Base-by-base conservation (phyloP, 352 stramenopile genomes). In the Pythium aphanidermatum region DNA sequence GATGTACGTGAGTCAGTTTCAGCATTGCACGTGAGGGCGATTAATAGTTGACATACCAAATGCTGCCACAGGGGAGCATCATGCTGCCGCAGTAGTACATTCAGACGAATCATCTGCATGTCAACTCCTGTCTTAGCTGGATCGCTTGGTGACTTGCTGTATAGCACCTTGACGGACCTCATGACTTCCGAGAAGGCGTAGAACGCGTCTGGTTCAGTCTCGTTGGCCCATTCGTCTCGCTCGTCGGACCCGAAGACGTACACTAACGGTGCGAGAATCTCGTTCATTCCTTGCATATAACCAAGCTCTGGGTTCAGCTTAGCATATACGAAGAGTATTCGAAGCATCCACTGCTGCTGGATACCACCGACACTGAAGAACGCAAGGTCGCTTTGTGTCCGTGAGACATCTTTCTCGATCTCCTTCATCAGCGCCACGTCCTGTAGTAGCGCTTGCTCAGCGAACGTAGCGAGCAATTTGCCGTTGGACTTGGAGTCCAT, bases 271-370 rank as follows among this genome's bases (percentile, higher is more conserved):
- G 80, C 92, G 3, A 96, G 65, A 43, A 97, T 87, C 56, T 98
- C 93, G 58, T 98, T 95, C 93, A 98, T 98, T 29, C 90, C 93
- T 62, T 98, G 93, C 42, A 95, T 79, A 71, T 98, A 98, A 20
- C 85, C 83, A 16, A 96, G 68, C 6, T 86, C 63, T 1, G 77
- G 65, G 38, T 97, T 65, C 27, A 86, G 63, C 47, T 84, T 84
- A 12, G 85, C 73, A 44, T 84, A 88, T 0, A 89, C 55, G 21
- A 89, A 91, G 10, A 95, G 49, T 14, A 86, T 74, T 17, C 66
- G 68, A 14, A 82, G 54, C 70, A 92, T 87, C 52, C 74, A 74
- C 40, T 89, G 68, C 40, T 80, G 65, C 4, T 63, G 62, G 25
- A 78, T 74, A 8, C 66, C 55, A 7, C 69, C 68, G 11, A 60